A percentile compares a stretch with the other conserved stretches of the same genome.
phyloP scores from a whole-genome alignment of 192 early-diverging fungal species.

The Umbelopsis sp. region DNA sequence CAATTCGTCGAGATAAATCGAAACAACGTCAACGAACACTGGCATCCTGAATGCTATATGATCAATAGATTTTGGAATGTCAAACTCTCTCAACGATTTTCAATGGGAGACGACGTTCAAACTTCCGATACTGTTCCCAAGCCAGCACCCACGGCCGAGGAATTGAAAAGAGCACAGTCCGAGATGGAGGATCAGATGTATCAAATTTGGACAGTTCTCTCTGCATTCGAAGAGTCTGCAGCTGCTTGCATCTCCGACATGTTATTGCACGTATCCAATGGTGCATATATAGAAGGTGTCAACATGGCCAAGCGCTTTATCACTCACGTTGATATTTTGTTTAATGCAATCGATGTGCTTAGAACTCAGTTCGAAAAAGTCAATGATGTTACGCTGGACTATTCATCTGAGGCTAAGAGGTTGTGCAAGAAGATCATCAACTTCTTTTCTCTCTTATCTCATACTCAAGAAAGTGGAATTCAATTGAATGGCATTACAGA shows the following conservation, averaged over 20 bases:
- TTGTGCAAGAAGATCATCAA: conserved; percentile 91
- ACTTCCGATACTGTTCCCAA: not conserved
- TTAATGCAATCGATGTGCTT: conserved; percentile 79
- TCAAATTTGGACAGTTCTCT: conserved; percentile 79
- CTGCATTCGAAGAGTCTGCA: conserved; percentile 87
- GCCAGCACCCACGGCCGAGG: conserved; percentile 40
- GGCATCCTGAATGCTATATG: conserved; percentile 99
- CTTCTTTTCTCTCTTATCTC: conserved; percentile 91
- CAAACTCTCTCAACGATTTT: conserved; percentile 46
- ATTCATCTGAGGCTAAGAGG: conserved; percentile 88
- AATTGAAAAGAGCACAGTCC: conserved; percentile 67
- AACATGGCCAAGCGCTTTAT: conserved; percentile 78
- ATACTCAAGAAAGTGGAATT: conserved; percentile 66
- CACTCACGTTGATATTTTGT: conserved; percentile 83
- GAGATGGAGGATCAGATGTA: conserved; percentile 88
- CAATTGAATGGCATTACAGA: conserved; percentile 71
- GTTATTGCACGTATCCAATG: conserved; percentile 78
- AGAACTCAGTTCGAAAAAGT: conserved; percentile 51
- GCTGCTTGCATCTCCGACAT: conserved; percentile 92
- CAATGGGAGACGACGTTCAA: conserved; percentile 24
- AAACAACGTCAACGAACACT: conserved; percentile 80
- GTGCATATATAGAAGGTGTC: conserved; percentile 72
- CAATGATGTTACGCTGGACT: conserved; percentile 53
- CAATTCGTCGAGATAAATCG: conserved; percentile 94
- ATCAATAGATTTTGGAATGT: conserved; percentile 89